Conservation (phyloP, 2,329 filamentous ascomycete species). For the Scolecobasidium constrictum region DNA sequence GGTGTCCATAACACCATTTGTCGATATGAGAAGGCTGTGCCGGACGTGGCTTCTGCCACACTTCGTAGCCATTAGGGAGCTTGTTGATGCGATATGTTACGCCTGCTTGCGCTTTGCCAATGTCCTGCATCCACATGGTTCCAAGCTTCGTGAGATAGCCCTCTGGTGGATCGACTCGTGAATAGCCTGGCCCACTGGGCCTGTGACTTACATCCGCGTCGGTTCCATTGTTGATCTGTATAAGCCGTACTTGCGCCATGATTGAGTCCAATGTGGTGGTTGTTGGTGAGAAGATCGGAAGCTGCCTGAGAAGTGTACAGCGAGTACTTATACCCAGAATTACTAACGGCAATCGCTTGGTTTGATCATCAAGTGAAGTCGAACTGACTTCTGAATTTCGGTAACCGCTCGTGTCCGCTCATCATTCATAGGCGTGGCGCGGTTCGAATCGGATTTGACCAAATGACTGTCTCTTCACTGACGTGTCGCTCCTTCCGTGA, state of each 20-base stretch:
- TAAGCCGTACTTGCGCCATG: background rate
- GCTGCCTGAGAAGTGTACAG: too few species aligned
- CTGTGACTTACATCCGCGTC: constrained; percentile 26
- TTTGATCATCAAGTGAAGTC: too few species aligned
- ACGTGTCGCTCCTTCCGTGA: too few species aligned
- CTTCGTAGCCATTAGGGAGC: constrained; percentile 43
- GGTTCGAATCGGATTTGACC: too few species aligned
- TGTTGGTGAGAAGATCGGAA: too few species aligned
- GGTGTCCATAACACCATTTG: constrained; percentile 48
- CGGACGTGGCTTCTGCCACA: constrained; percentile 39
- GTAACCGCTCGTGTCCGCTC: too few species aligned
- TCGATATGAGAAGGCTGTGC: constrained; percentile 33
- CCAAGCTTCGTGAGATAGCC: constrained; percentile 38
- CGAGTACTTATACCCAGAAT: too few species aligned
- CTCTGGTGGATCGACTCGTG: constrained; percentile 26
- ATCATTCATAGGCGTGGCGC: too few species aligned
- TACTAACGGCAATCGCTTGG: too few species aligned
- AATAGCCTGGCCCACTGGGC: constrained; percentile 25
- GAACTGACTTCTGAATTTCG: too few species aligned
- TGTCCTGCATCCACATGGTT: constrained; percentile 35
- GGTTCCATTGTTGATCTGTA: constrained; percentile 14
- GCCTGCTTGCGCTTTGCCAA: constrained; percentile 23
- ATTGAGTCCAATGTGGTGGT: too few species aligned
- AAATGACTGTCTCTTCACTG: too few species aligned
- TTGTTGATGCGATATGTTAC: constrained; percentile 39